A percentile compares a stretch with the other conserved stretches of the same genome.
Conservation (phyloP, 805 yeast species). For the Metschnikowia baotianmanensis region DNA sequence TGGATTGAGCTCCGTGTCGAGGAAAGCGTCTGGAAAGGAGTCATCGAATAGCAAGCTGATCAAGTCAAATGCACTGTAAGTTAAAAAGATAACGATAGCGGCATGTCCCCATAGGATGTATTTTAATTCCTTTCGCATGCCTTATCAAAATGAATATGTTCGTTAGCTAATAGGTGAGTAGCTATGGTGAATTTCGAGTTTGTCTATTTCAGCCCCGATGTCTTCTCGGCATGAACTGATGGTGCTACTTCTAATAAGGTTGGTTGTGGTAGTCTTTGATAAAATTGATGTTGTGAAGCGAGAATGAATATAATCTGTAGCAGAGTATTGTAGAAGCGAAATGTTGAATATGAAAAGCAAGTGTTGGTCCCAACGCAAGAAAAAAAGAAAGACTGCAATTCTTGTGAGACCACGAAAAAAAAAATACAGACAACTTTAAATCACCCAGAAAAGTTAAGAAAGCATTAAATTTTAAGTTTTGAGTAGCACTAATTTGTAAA, state of each 20-base stretch:
- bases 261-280: too few relatives aligned
- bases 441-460: too few relatives aligned
- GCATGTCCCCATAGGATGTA: slow-evolving; percentile 60
- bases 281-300: too few relatives aligned
- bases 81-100: slow-evolving; percentile 48
- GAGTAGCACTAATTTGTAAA: too few relatives aligned
- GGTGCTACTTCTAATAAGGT: not conserved
- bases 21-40: slow-evolving; percentile 59
- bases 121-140: slow-evolving; percentile 65
- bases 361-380: too few relatives aligned
- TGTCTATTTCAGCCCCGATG: not conserved
- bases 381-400: too few relatives aligned
- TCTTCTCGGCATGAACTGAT: not conserved
- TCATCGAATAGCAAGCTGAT: slow-evolving; percentile 74
- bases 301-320: too few relatives aligned
- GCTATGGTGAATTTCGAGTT: not conserved
- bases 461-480: too few relatives aligned
- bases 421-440: too few relatives aligned
- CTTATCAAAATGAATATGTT: not conserved
- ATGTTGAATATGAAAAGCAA: too few relatives aligned
- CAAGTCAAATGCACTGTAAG: slow-evolving; percentile 69
- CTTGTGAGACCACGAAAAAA: too few relatives aligned
- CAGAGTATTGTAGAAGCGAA: too few relatives aligned
- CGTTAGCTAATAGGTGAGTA: not conserved
- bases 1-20: slow-evolving; percentile 62